A percentile compares a stretch with the other conserved stretches of the same genome.
phyloP scores from a whole-genome alignment of 345 rosid genomes.

The Rhodamnia rubescens region DNA sequence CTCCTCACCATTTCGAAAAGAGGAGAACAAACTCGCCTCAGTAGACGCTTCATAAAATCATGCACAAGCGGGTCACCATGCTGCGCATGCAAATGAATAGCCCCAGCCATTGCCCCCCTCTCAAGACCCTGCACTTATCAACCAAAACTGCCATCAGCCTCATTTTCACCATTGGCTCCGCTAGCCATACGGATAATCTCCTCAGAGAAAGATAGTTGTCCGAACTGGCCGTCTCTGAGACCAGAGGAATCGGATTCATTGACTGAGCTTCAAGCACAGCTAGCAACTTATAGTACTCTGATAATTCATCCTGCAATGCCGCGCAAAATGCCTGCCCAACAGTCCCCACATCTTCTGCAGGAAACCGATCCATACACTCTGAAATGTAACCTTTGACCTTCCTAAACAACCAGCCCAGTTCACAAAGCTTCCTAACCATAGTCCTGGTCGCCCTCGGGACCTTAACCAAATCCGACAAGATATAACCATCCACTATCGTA shows the following conservation, averaged over 20 bases:
- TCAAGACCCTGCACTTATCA: slow-evolving; percentile 79
- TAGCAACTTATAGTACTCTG: slow-evolving; percentile 77
- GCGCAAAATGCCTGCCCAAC: slow-evolving; percentile 96
- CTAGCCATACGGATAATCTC: slow-evolving; percentile 87
- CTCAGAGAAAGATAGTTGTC: slow-evolving; percentile 73
- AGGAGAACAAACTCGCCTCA: slow-evolving; percentile 81
- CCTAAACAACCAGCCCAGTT: slow-evolving; percentile 92
- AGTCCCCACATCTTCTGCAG: slow-evolving; percentile 79
- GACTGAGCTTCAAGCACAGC: slow-evolving; percentile 88
- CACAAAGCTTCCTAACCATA: slow-evolving; percentile 77
- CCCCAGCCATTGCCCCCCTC: slow-evolving; percentile 96
- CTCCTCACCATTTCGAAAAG: slow-evolving; percentile 98
- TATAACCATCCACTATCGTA: slow-evolving; percentile 53
- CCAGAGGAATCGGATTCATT: slow-evolving; percentile 85
- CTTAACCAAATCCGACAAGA: slow-evolving; percentile 43
- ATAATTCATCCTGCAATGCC: slow-evolving; percentile 84
- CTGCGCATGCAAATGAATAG: slow-evolving; percentile 91
- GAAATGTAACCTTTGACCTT: slow-evolving; percentile 73
- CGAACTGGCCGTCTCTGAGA: slow-evolving; percentile 55
- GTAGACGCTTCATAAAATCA: slow-evolving; percentile 79
- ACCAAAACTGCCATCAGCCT: slow-evolving; percentile 96
- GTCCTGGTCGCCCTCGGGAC: slow-evolving; percentile 60
- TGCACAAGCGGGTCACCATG: slow-evolving; percentile 92
- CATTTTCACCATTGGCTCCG: slow-evolving; percentile 94
- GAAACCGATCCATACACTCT: slow-evolving; percentile 70